Conservation (phyloP, 2,329 filamentous ascomycete species). For the Mollisia scopiformis region DNA sequence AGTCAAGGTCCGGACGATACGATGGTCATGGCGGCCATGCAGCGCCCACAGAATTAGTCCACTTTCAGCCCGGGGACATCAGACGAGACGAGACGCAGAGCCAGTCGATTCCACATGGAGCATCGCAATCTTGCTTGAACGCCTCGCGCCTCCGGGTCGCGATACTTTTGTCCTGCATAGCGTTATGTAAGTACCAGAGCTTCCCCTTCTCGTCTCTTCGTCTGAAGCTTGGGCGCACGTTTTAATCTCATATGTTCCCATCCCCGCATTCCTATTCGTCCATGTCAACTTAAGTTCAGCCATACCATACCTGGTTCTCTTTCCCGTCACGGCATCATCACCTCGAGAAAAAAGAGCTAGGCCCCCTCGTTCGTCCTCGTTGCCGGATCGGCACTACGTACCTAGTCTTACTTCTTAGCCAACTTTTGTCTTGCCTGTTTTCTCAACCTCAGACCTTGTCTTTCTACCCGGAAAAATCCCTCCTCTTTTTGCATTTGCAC, state of each 20-base stretch:
- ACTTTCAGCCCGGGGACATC: constrained; percentile 3
- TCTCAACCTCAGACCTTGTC: constrained; percentile 17
- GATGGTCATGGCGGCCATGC: constrained; percentile 11
- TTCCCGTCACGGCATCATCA: background rate
- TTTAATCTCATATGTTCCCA: constrained; percentile 7
- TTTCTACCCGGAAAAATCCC: constrained; percentile 13
- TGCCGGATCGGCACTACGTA: constrained; percentile 10
- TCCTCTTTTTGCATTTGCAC: too few species aligned
- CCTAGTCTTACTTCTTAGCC: constrained; percentile 4
- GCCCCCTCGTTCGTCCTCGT: constrained; percentile 7
- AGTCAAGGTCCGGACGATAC: background rate
- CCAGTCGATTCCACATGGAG: constrained; percentile 1
- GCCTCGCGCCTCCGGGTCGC: constrained; percentile 1
- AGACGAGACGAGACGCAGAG: background rate
- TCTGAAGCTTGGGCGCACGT: constrained; percentile 11
- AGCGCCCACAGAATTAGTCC: background rate
- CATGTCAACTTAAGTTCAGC: constrained; percentile 3
- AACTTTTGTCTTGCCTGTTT: constrained; percentile 14
- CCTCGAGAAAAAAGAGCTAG: background rate
- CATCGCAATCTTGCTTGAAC: constrained; percentile 15
- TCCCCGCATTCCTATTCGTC: constrained; percentile 10
- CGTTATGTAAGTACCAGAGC: constrained; percentile 1
- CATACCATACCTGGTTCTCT: background rate
- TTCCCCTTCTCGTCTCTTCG: background rate
- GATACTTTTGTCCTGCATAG: constrained; percentile 1